phyloP scores from a whole-genome alignment of 1,284 basidiomycete genomes.

The Phylloboletellus chloephorus region DNA sequence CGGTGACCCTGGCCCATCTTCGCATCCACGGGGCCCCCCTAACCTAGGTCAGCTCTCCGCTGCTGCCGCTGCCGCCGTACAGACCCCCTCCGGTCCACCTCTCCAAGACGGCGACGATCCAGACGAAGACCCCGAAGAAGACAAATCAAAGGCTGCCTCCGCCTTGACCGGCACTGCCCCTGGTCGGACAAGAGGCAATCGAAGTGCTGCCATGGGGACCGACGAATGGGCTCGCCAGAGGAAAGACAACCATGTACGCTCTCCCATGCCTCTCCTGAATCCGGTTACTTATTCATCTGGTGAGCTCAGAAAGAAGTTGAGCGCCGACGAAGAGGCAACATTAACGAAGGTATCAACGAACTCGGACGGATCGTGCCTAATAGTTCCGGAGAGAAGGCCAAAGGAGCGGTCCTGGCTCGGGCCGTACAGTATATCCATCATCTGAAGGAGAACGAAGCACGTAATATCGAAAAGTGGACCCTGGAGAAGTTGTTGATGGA shows the following conservation, averaged over 20 bases:
- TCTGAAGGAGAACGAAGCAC: constrained; percentile 84
- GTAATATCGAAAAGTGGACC: constrained; percentile 93
- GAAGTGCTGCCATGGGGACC: constrained; percentile 55
- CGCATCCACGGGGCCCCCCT: constrained; percentile 66
- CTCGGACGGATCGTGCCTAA: constrained; percentile 86
- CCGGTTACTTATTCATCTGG: constrained; percentile 1
- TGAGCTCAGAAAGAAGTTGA: constrained; percentile 90
- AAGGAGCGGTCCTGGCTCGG: constrained; percentile 80
- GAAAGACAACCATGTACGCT: constrained; percentile 78
- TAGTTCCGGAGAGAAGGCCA: constrained; percentile 82
- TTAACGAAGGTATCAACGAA: constrained; percentile 94
- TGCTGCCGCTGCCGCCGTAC: constrained; percentile 39
- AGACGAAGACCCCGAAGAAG: constrained; percentile 36
- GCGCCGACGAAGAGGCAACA: constrained; percentile 86
- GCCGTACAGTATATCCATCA: constrained; percentile 88
- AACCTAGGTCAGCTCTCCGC: constrained; percentile 55
- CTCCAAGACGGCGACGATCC: constrained; percentile 35
- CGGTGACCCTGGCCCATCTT: constrained; percentile 66
- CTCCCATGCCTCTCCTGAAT: not conserved
- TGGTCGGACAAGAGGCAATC: constrained; percentile 42
- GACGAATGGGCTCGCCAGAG: constrained; percentile 80
- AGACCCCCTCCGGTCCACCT: constrained; percentile 32
- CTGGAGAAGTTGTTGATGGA: constrained; percentile 89
- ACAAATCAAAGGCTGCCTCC: constrained; percentile 20
- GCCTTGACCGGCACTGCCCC: constrained; percentile 25